A percentile compares a stretch with the other conserved stretches of the same genome.
Conservation (phyloP, 148 eudicot species). For the Camellia lanceoleosa region DNA sequence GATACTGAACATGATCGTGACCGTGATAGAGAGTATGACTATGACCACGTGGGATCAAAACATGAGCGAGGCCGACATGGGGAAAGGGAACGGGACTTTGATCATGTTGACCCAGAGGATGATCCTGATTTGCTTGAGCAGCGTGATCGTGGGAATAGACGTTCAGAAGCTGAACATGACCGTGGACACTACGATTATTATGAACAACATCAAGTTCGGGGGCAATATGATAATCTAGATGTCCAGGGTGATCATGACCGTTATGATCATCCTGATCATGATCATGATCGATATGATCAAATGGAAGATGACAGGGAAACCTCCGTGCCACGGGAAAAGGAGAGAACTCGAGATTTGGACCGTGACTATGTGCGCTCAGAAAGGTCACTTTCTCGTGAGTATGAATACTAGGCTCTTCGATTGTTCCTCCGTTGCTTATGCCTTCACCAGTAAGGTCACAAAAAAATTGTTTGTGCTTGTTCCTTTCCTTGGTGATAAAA, state of each 20-base stretch:
- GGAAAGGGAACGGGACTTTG: constrained; percentile 51
- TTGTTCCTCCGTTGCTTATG: not conserved
- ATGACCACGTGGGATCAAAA: constrained; percentile 58
- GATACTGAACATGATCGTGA: constrained; percentile 59
- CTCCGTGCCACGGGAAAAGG: constrained; percentile 33
- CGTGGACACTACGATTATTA: constrained; percentile 48
- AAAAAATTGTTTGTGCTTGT: not conserved
- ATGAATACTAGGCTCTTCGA: constrained; percentile 19
- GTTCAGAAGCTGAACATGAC: constrained; percentile 32
- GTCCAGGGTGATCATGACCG: constrained; percentile 45
- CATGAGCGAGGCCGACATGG: constrained; percentile 62
- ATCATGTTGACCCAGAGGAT: constrained; percentile 45
- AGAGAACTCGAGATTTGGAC: constrained; percentile 14
- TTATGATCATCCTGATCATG: constrained; percentile 42
- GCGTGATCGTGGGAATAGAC: constrained; percentile 49
- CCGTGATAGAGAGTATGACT: constrained; percentile 70
- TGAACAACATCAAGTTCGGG: constrained; percentile 41
- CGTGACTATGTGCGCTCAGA: constrained; percentile 33
- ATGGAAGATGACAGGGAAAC: constrained; percentile 56
- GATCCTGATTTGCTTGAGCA: constrained; percentile 54
- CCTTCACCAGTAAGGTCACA: not conserved
- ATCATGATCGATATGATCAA: constrained; percentile 44
- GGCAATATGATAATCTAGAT: constrained; percentile 37
- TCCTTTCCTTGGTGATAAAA: not conserved
- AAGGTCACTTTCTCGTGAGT: constrained; percentile 39